These are phyloP conservation scores for Luffa aegyptiaca DNA, from an alignment of 306 rosid genomes.

Conservation along the genomic window DNA sequence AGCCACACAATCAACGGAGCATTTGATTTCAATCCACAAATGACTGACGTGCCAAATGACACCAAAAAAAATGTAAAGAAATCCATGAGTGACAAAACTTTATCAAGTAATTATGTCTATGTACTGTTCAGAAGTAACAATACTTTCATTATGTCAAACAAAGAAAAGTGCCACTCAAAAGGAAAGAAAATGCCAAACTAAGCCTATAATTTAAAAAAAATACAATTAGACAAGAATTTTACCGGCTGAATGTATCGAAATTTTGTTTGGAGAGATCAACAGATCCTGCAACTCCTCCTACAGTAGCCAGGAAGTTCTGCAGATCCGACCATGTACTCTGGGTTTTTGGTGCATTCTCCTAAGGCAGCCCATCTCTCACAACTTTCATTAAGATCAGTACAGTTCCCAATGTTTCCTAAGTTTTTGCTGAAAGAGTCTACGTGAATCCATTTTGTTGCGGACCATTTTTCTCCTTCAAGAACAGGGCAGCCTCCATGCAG, in stretches of 20 bases:
- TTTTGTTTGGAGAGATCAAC: constrained; percentile 16
- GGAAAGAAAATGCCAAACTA: background rate
- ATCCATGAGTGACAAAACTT: background rate
- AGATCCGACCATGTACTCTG: constrained; percentile 82
- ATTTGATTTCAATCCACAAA: background rate
- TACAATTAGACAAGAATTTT: background rate
- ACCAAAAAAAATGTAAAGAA: background rate
- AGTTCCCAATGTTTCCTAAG: constrained; percentile 40
- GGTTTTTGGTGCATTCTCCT: constrained; percentile 86
- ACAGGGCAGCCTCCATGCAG: constrained; percentile 97
- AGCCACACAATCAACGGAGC: background rate
- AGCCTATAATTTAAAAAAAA: background rate
- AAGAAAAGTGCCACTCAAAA: background rate
- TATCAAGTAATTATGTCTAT: background rate
- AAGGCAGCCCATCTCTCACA: constrained; percentile 94
- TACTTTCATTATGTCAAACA: background rate
- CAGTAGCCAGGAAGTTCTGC: constrained; percentile 81
- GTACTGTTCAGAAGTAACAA: background rate
- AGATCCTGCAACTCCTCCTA: constrained; percentile 75
- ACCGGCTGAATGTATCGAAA: background rate
- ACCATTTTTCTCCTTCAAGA: constrained; percentile 97
- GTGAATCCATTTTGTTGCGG: constrained; percentile 97
- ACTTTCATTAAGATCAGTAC: constrained; percentile 55
- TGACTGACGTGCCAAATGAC: background rate
- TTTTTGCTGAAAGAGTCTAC: constrained; percentile 79